A percentile compares a stretch with the other conserved stretches of the same genome.
Evolutionary conservation across 345 rosid genomes (phyloP).

Genomic region (Tarenaya hassleriana): DNA sequence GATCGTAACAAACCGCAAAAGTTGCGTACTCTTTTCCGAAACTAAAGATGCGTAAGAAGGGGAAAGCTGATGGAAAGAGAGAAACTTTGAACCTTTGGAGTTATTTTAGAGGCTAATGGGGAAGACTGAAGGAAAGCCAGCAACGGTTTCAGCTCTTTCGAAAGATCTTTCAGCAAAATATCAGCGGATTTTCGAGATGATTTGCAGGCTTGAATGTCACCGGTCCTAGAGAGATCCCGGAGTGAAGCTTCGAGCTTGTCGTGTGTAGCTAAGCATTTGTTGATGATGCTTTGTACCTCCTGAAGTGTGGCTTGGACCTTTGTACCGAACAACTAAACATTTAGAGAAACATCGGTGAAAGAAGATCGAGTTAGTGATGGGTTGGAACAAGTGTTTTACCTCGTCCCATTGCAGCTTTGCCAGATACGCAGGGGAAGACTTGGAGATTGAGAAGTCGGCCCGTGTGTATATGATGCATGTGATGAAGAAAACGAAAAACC

Average conservation of each 20-base stretch:
- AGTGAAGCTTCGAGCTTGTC: slow-evolving; percentile 84
- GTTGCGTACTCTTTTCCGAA: slow-evolving; percentile 12
- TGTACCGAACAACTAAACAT: slow-evolving; percentile 8
- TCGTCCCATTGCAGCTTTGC: slow-evolving; percentile 98
- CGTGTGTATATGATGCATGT: slow-evolving; percentile 66
- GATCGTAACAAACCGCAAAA: slow-evolving; percentile 10
- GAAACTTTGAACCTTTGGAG: slow-evolving; percentile 55
- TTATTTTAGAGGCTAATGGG: slow-evolving; percentile 55
- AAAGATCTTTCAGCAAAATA: slow-evolving; percentile 61
- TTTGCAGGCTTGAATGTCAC: slow-evolving; percentile 91
- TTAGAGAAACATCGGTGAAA: neutral
- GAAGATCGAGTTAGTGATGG: neutral
- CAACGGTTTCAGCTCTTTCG: slow-evolving; percentile 65
- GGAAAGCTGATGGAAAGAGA: too few species aligned
- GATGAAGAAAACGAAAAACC: slow-evolving; percentile 67
- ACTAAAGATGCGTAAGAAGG: neutral
- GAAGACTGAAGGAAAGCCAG: slow-evolving; percentile 63
- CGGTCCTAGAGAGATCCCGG: slow-evolving; percentile 84
- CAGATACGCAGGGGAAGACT: slow-evolving; percentile 85
- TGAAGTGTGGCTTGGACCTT: slow-evolving; percentile 78
- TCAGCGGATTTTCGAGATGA: slow-evolving; percentile 76
- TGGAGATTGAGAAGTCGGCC: slow-evolving; percentile 87
- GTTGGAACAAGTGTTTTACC: slow-evolving; percentile 31
- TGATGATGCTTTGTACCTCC: slow-evolving; percentile 49
- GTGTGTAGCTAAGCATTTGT: slow-evolving; percentile 57